These are phyloP conservation scores for Xylariaceae sp. DNA, from an alignment of 2,329 filamentous ascomycete genomes.

Conservation along the genomic window DNA sequence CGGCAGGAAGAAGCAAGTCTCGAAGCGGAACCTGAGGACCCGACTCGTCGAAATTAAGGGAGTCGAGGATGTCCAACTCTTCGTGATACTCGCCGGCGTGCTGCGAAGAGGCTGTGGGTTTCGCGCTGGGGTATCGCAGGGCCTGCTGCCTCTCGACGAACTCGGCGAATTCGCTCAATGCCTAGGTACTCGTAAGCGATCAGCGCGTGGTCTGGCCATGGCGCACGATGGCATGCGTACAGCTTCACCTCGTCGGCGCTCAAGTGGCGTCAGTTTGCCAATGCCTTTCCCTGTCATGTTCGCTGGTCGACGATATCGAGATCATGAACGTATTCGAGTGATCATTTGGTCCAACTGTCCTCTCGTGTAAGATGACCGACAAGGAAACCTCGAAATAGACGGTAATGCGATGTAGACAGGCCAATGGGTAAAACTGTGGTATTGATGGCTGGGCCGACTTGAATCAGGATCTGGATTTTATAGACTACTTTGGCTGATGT, in stretches of 20 bases:
- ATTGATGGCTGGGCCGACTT: not conserved
- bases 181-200: constrained; percentile 39
- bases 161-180: constrained; percentile 92
- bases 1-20: constrained; percentile 63
- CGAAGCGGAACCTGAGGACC: constrained; percentile 64
- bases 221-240: constrained; percentile 43
- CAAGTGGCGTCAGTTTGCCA: constrained; percentile 62
- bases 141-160: constrained; percentile 94
- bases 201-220: not conserved
- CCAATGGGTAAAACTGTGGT: not conserved
- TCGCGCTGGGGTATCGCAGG: constrained; percentile 52
- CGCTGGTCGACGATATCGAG: constrained; percentile 5
- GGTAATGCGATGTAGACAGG: not conserved
- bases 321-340: constrained; percentile 24
- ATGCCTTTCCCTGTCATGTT: constrained; percentile 50
- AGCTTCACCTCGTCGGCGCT: constrained; percentile 81
- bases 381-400: not conserved
- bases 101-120: constrained; percentile 24
- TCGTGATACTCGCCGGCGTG: constrained; percentile 67
- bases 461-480: not conserved
- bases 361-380: not conserved
- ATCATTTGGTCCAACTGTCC: constrained; percentile 22
- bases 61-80: constrained; percentile 85
- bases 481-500: not conserved
- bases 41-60: constrained; percentile 65